A percentile compares a stretch with the other conserved stretches of the same genome.
These are phyloP conservation scores for Gnomoniopsis smithogilvyi DNA, from an alignment of 2,329 filamentous ascomycete genomes.

Conservation along the genomic window DNA sequence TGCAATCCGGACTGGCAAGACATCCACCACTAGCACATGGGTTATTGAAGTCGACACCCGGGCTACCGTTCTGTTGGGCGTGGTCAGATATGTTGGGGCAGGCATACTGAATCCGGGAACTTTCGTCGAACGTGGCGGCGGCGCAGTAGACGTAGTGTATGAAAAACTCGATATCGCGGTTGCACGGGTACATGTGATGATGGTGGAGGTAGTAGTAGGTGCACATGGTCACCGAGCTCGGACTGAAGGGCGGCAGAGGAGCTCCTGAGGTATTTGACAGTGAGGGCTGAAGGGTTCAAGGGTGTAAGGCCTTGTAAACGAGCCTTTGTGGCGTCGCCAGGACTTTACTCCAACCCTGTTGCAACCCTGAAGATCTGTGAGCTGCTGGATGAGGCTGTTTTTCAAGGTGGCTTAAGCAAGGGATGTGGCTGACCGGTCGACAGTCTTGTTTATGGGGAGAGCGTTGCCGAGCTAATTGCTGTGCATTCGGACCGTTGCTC, in stretches of 20 bases:
- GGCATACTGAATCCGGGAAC: conserved; percentile 23
- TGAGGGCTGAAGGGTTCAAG: not conserved
- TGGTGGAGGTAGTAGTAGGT: conserved; percentile 48
- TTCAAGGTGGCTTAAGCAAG: not conserved
- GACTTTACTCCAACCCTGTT: not conserved
- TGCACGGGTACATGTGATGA: conserved; percentile 45
- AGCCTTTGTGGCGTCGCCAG: conserved; percentile 1
- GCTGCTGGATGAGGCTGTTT: not conserved
- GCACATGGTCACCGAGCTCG: conserved; percentile 38
- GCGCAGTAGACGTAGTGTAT: conserved; percentile 43
- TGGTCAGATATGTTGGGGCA: conserved; percentile 31
- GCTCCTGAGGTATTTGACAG: not conserved
- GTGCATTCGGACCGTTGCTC: not conserved
- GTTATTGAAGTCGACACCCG: conserved; percentile 33
- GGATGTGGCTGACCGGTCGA: not conserved
- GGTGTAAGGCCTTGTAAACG: not conserved
- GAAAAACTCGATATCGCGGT: conserved; percentile 36
- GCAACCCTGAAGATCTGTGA: not conserved
- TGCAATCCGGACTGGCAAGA: conserved; percentile 42
- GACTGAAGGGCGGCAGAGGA: not conserved
- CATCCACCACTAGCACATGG: conserved; percentile 45
- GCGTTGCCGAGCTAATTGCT: not conserved
- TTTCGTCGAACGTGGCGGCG: conserved; percentile 29
- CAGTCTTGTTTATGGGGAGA: not conserved
- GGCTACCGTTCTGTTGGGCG: conserved; percentile 23